Percentiles rank a stretch among this genome's conserved stretches.
phyloP scores from a whole-genome alignment of 352 stramenopile species.

The Pythium dissotocum region DNA sequence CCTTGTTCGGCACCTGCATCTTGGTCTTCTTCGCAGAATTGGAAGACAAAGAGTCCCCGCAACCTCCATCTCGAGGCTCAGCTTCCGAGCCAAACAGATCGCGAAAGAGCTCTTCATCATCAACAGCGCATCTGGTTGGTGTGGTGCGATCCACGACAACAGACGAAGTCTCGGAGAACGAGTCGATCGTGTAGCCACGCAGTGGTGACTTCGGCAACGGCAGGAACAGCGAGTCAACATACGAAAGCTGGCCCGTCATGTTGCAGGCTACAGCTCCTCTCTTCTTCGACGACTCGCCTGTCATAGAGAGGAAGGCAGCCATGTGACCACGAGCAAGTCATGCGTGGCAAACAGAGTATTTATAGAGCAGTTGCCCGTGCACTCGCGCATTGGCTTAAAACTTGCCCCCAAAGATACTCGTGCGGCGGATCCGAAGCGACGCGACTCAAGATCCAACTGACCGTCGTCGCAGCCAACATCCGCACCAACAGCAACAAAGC shows the following conservation, averaged over 20 bases:
- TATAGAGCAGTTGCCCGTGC: neutral
- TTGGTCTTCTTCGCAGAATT: slow-evolving; percentile 10
- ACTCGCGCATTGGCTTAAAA: neutral
- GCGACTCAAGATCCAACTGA: slow-evolving; percentile 2
- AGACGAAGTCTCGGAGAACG: slow-evolving; percentile 55
- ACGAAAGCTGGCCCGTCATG: slow-evolving; percentile 6
- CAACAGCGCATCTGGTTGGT: slow-evolving; percentile 23
- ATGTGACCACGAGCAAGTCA: neutral
- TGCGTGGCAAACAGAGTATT: neutral
- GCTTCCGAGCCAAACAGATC: slow-evolving; percentile 56
- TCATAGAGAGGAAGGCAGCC: neutral
- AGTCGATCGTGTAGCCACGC: slow-evolving; percentile 50
- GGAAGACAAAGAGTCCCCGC: neutral
- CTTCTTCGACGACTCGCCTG: neutral
- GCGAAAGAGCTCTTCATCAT: slow-evolving; percentile 70
- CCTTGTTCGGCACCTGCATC: slow-evolving; percentile 10
- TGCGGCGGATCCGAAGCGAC: neutral
- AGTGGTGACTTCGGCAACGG: neutral
- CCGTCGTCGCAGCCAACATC: too few species aligned
- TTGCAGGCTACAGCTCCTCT: neutral
- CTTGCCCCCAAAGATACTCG: slow-evolving; percentile 3
- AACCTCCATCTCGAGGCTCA: slow-evolving; percentile 9
- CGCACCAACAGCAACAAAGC: neutral
- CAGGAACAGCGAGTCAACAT: slow-evolving; percentile 4
- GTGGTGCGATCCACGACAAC: slow-evolving; percentile 36